Conservation (phyloP, 768 basidiomycete species). For the Xerocomus spinulosus region DNA sequence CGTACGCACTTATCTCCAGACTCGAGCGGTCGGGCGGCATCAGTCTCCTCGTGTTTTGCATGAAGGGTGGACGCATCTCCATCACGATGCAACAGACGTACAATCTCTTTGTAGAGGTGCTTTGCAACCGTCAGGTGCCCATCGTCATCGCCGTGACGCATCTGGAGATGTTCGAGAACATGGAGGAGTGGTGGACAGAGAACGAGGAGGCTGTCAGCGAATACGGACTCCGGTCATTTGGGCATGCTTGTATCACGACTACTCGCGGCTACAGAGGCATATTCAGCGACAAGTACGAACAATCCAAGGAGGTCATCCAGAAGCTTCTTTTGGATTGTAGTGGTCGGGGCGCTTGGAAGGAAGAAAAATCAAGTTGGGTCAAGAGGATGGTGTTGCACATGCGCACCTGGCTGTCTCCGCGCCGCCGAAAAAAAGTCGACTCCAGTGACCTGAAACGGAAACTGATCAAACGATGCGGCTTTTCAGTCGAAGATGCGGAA, state of each 20-base stretch:
- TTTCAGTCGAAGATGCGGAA: constrained; percentile 19
- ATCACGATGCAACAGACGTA: constrained; percentile 26
- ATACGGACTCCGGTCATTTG: constrained; percentile 32
- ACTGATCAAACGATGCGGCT: constrained; percentile 21
- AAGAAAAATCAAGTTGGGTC: constrained; percentile 24
- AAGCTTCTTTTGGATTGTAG: constrained; percentile 18
- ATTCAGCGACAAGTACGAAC: constrained; percentile 30
- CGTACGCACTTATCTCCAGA: constrained; percentile 32
- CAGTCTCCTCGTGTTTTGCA: constrained; percentile 29
- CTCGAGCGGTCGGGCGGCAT: constrained; percentile 25
- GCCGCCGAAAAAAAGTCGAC: constrained; percentile 9
- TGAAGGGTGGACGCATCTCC: constrained; percentile 26
- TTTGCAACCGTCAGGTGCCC: constrained; percentile 33
- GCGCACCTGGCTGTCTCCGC: constrained; percentile 21
- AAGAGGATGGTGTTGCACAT: constrained; percentile 24
- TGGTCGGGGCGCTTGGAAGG: constrained; percentile 16
- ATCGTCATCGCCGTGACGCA: constrained; percentile 34
- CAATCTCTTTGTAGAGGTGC: constrained; percentile 35
- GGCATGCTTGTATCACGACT: constrained; percentile 39
- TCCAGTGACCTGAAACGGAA: constrained; percentile 18
- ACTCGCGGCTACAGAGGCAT: constrained; percentile 19
- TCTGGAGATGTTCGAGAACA: constrained; percentile 29
- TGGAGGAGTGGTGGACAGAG: constrained; percentile 38
- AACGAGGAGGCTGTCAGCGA: constrained; percentile 32
- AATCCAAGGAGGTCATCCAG: constrained; percentile 27